Base-by-base conservation (phyloP, 2,329 filamentous ascomycete genomes). In the Phialophora expanda region DNA sequence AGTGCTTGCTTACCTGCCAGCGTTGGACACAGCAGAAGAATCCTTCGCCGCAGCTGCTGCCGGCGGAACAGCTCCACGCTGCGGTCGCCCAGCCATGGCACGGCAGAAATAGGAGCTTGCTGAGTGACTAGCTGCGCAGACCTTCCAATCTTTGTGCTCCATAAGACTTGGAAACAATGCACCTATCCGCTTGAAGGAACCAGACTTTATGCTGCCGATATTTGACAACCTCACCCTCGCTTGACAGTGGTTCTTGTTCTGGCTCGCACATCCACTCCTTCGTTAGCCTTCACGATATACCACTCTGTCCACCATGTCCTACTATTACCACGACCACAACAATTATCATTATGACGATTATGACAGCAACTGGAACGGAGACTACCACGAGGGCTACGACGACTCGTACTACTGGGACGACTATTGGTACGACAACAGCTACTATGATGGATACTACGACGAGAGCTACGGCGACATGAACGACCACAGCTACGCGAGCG, bases 341-440 rank as follows among this genome's bases (percentile, higher is more conserved):
- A 41, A 41, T 6, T 41, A 41, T 9, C 34, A 41, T 6, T 41
- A 41, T 5, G 34, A 41, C 34, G 34, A 34, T 34, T 17, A 41
- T 6, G 5, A 14, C 12, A 6, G 5, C 34, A 41, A 7, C 12
- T 41, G 34, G 34, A 17, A 41, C 34, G 34, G 34, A 41, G 32
- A 34, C 4, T 34, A 60, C 8, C 22, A 41, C 20, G 51, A 32
- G 5, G 26, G 41, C 48, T 61, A 61, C 48, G 46, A 61, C 28
- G 46, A 60, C 17, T 24, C 20, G 3, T 56, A 56, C 34, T 56
- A 41, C 32, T 20, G 28, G 3, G 44, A 61, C 32, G 58, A 61
- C 24, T 61, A 61, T 32, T 51, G 58, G 58, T 32, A 61, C 20
- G 17, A 61, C 28, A 30, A 61, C 12, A 24, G n/a, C 20, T 24